These are phyloP conservation scores for Sclerotinia sclerotiorum DNA, from an alignment of 2,329 filamentous ascomycete species.

Conservation along the genomic window DNA sequence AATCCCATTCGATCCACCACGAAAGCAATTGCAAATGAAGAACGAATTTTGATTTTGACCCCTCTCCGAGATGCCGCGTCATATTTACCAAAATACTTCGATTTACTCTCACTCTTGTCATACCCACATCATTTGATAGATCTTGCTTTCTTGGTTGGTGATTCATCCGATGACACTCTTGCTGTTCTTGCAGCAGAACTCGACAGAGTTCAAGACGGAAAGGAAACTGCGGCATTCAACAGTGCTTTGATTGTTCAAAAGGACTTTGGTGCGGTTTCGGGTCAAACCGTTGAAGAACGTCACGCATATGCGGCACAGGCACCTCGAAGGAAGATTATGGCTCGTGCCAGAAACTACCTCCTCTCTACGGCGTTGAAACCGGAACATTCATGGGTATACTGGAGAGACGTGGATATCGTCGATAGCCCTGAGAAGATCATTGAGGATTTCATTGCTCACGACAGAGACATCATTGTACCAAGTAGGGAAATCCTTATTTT, in stretches of 20 bases:
- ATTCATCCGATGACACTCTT: conserved; percentile 87
- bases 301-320: conserved; percentile 87
- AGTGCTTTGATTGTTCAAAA: conserved; percentile 87
- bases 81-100: conserved; percentile 87
- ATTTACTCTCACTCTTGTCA: conserved; percentile 82
- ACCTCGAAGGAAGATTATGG: conserved; percentile 87
- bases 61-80: conserved; percentile 85
- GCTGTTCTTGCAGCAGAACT: conserved; percentile 83
- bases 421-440: conserved; percentile 85
- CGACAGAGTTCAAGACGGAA: conserved; percentile 79
- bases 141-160: conserved; percentile 88
- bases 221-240: conserved; percentile 72
- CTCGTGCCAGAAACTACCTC: conserved; percentile 86
- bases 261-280: conserved; percentile 65
- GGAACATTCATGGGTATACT: conserved; percentile 98
- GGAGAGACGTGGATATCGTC: conserved; percentile 95
- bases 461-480: conserved; percentile 88
- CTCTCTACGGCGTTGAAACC: conserved; percentile 81
- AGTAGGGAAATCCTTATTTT: conserved; percentile 60
- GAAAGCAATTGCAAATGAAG: conserved; percentile 75
- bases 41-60: conserved; percentile 87
- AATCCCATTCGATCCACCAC: conserved; percentile 80
- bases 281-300: conserved; percentile 77
- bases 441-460: conserved; percentile 93
- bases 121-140: conserved; percentile 97